These are phyloP conservation scores for Gossypium aridum DNA, from an alignment of 441 rosid genomes.

Conservation along the genomic window DNA sequence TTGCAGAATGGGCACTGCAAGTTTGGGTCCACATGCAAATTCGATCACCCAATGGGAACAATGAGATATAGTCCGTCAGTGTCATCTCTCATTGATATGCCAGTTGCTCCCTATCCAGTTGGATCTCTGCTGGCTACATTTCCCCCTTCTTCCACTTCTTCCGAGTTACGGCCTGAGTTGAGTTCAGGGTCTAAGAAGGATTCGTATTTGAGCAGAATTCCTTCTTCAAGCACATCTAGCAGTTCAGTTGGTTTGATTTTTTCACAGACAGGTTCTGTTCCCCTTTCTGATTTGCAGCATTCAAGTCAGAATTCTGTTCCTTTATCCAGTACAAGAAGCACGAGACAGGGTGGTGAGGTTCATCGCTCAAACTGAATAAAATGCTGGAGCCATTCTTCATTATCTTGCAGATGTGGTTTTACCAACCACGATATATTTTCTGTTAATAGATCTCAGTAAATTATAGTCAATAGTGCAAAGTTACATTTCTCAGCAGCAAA, in stretches of 20 bases:
- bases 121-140: conserved; percentile 58
- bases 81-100: conserved; percentile 75
- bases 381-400: conserved; percentile 14
- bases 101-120: conserved; percentile 76
- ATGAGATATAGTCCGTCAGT: conserved; percentile 73
- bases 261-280: conserved; percentile 63
- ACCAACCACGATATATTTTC: conserved; percentile 12
- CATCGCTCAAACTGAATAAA: conserved; percentile 50
- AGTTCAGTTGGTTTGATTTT: conserved; percentile 72
- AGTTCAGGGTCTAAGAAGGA: conserved; percentile 50
- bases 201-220: conserved; percentile 50
- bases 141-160: conserved; percentile 51
- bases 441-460: conserved; percentile 26
- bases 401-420: conserved; percentile 16
- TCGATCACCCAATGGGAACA: conserved; percentile 68
- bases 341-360: conserved; percentile 60
- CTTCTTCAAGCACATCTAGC: conserved; percentile 61
- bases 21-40: conserved; percentile 81
- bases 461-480: conserved; percentile 34
- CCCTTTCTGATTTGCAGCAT: conserved; percentile 61
- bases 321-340: conserved; percentile 56
- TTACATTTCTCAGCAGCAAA: conserved; percentile 17
- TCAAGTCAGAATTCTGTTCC: conserved; percentile 67
- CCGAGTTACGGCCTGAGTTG: conserved; percentile 47
- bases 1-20: conserved; percentile 80